Base-by-base conservation (phyloP, 116 monocot species). In the Zostera marina region DNA sequence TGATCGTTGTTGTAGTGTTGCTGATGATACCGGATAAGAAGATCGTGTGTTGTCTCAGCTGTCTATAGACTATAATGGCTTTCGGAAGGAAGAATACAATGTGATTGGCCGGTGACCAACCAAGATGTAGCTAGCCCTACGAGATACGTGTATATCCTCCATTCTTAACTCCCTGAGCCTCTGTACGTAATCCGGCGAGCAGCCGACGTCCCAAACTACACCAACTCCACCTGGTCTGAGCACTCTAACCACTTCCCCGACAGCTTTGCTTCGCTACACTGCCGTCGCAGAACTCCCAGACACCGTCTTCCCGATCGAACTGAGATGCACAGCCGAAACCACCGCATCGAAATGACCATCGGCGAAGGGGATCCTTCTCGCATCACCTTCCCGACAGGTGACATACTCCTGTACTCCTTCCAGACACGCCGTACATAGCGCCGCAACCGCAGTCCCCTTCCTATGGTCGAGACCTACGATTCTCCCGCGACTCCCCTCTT, bases 381-480 rank as follows among this genome's bases (percentile, higher is more conserved):
- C 73, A 61, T 87, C 82, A 19, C 87, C 87, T 54, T 87, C 87
- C 2, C 82, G 60, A 70, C 87, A 87, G 14, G 87, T 87, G 56
- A 88, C 88, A 68, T 79, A 79, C 44, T 82, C 79, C 70, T 77
- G 70, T 15, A 88, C 88, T 8, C 88, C 88, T 60, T 79, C 82
- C 24, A 72, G 67, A 17, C 74, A 32, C 9, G 88, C 79, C 6
- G 77, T 68, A 41, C 76, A 67, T 23, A 87, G 74, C 11, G 77
- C 82, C 20, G 67, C 71, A 5, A 87, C 73, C 4, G 78, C 82
- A 44, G 65, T 52, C 17, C 67, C 70, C 2, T 69, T 44, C 22
- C 71, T 57, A 47, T 48, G 40, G 22, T 66, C 76, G 38, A 87
- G 71, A 25, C 87, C 87, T 11, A 87, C 79, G 9, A 82, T 77